phyloP scores from a whole-genome alignment of 1,139 yeast genomes.

The Protomyces arabidopsidicola region DNA sequence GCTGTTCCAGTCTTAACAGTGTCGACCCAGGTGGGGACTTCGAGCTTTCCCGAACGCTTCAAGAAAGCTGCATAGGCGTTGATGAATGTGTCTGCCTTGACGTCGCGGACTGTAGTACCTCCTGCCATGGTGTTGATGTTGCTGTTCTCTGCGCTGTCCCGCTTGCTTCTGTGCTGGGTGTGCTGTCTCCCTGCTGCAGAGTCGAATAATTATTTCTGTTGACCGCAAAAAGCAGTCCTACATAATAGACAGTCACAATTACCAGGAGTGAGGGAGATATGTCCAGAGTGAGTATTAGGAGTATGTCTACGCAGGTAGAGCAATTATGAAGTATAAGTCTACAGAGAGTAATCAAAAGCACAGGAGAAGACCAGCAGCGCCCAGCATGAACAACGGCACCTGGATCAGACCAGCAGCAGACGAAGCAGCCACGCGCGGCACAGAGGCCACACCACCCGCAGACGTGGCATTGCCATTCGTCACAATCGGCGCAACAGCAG shows the following conservation, averaged over 20 bases:
- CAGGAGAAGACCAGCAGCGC: neutral
- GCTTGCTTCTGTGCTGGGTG: neutral
- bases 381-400: neutral
- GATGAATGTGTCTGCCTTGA: slow-evolving; percentile 51
- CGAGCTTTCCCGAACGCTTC: slow-evolving; percentile 88
- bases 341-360: neutral
- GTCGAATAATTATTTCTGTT: neutral
- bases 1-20: slow-evolving; percentile 98
- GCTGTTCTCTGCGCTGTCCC: neutral
- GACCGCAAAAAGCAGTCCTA: neutral
- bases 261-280: no score
- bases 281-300: neutral
- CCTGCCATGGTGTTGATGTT: slow-evolving; percentile 24
- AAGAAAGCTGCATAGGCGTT: slow-evolving; percentile 99
- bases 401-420: neutral
- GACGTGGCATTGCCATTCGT: neutral
- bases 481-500: neutral
- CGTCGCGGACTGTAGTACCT: slow-evolving; percentile 19
- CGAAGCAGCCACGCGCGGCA: neutral
- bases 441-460: neutral
- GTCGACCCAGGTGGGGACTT: slow-evolving; percentile 99
- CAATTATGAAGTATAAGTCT: no score
- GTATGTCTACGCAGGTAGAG: no score
- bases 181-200: neutral
- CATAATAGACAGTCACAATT: neutral